These are phyloP conservation scores for Globisporangium solare DNA, from an alignment of 352 stramenopile species.

Conservation along the genomic window DNA sequence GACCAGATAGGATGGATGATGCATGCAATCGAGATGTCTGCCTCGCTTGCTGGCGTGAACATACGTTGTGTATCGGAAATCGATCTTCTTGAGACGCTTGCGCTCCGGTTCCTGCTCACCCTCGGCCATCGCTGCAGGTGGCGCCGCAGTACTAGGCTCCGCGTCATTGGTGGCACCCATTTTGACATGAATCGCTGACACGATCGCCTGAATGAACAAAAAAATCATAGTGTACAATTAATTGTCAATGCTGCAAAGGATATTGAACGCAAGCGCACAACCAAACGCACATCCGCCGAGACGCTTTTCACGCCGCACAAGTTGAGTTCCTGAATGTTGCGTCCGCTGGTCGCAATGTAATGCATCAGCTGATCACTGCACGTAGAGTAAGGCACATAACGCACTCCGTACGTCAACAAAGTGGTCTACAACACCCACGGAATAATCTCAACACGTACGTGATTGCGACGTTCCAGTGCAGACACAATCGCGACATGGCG, in stretches of 20 bases:
- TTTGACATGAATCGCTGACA: constrained; percentile 74
- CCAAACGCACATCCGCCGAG: constrained; percentile 54
- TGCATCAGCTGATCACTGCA: constrained; percentile 74
- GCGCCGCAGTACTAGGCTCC: constrained; percentile 5
- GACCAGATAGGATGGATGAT: neutral
- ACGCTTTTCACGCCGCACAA: constrained; percentile 86
- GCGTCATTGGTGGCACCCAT: constrained; percentile 55
- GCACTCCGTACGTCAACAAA: neutral
- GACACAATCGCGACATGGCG: constrained; percentile 62
- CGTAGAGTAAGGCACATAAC: constrained; percentile 1
- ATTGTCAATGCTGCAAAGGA: neutral
- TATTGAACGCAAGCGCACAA: neutral
- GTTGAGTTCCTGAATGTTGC: constrained; percentile 85
- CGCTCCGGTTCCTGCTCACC: constrained; percentile 57
- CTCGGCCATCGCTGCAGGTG: constrained; percentile 13
- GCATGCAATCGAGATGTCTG: neutral
- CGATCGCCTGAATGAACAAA: constrained; percentile 31
- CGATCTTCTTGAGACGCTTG: constrained; percentile 86
- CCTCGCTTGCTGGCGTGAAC: constrained; percentile 9
- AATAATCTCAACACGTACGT: constrained; percentile 48
- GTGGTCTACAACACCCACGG: neutral
- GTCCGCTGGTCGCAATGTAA: constrained; percentile 61
- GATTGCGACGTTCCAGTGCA: constrained; percentile 87
- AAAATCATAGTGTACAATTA: neutral
- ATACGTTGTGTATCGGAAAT: constrained; percentile 88